Evolutionary conservation across 495 filamentous ascomycete species (phyloP).

Genomic region (Bacidia rubella): DNA sequence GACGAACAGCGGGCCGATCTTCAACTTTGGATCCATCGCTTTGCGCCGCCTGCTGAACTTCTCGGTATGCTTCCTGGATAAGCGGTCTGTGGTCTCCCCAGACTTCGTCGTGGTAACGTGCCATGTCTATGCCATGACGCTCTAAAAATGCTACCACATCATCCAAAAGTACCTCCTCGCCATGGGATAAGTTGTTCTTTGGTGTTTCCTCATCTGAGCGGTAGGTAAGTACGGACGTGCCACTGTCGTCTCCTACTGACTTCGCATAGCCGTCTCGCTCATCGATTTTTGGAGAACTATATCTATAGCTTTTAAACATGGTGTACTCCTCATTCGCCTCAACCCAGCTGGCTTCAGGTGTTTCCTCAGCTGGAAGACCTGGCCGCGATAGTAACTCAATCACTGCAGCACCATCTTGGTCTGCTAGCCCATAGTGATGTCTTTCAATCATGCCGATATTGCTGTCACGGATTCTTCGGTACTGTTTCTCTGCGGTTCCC

Average conservation of each 20-base stretch:
- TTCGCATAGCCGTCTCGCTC: background rate
- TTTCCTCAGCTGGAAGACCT: slow-evolving; percentile 37
- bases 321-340: background rate
- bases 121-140: slow-evolving; percentile 45
- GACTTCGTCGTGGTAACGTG: slow-evolving; percentile 59
- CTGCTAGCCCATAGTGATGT: background rate
- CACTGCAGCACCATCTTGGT: slow-evolving; percentile 31
- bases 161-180: background rate
- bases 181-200: too few relatives aligned
- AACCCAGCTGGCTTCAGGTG: slow-evolving; percentile 16
- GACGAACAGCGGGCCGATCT: slow-evolving; percentile 31
- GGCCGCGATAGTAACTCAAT: slow-evolving; percentile 37
- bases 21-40: slow-evolving; percentile 1
- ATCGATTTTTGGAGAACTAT: background rate
- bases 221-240: too few relatives aligned
- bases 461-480: background rate
- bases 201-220: too few relatives aligned
- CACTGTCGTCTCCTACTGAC: background rate
- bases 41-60: slow-evolving; percentile 26
- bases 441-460: background rate
- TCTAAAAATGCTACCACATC: slow-evolving; percentile 8
- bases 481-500: too few relatives aligned
- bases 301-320: too few relatives aligned
- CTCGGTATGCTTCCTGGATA: slow-evolving; percentile 45
- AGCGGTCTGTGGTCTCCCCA: slow-evolving; percentile 60